Base-by-base conservation (phyloP, 2,329 filamentous ascomycete genomes). In the Stagonosporopsis cucurbitacearum region DNA sequence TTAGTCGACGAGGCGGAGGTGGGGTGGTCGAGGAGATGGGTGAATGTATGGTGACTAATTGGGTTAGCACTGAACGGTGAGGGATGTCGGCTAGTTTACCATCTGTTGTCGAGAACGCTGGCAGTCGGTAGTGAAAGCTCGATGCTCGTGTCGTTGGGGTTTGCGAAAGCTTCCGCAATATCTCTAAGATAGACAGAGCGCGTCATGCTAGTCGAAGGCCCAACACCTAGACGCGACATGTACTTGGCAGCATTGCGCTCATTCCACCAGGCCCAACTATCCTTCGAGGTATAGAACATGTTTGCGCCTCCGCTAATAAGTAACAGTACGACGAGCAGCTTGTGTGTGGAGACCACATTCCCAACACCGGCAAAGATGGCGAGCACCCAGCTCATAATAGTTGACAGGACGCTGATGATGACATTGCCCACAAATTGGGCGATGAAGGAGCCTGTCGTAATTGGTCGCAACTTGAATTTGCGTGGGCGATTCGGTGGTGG, bases 161-260 rank as follows among this genome's bases (percentile, higher is more conserved):
- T 59, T 22, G 69, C 50, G 47, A 85, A 78, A 15, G 84, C 86
- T 59, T 89, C 85, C 55, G 92, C 88, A 45, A 98, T 80, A 73
- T 98, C 94, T 47, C 82, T 82, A 52, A 97, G 77, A 71, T 95
- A 96, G 23, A 99, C 86, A 8, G 91, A 87, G 74, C 89, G 92
- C 76, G 89, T 90, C 90, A 97, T 94, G 59, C 89, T 84, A 19
- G 83, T 76, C 64, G 96, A 89, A 7, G 93, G 91, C 3, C 85
- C 84, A 7, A 98, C 87, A 9, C 94, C 94, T 13, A 98, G 78
- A 12, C 88, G 83, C 30, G 81, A 80, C 92, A 99, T 95, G 74
- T 94, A 96, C 36, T 82, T 87, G 15, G 84, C 84, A 1, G 93
- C 92, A 57, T 86, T 88, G 54, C 92, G 86, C 77, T 98, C 94